phyloP scores from a whole-genome alignment of 2,329 filamentous ascomycete species.

The Amphichorda felina region DNA sequence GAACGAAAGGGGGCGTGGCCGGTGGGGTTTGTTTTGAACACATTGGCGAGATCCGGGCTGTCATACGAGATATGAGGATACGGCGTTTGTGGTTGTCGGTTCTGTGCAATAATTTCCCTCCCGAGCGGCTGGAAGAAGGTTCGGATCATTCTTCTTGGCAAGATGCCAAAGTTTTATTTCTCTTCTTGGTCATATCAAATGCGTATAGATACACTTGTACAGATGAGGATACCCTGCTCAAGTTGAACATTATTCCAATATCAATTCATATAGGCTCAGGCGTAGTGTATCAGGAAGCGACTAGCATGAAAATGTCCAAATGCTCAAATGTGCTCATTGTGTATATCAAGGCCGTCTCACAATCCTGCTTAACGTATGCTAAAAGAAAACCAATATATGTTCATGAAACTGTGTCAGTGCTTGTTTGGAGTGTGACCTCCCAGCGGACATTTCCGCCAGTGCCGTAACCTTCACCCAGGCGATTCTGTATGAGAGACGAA shows the following conservation, averaged over 20 bases:
- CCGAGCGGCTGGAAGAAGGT: neutral
- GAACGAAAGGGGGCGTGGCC: constrained; percentile 26
- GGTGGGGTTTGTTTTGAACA: constrained; percentile 35
- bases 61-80: constrained; percentile 4
- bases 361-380: no score
- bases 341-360: no score
- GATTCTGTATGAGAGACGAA: constrained; percentile 67
- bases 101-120: neutral
- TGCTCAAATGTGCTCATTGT: no score
- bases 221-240: constrained; percentile 18
- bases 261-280: no score
- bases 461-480: constrained; percentile 80
- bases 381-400: no score
- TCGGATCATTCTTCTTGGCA: neutral
- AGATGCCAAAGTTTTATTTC: no score
- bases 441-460: constrained; percentile 67
- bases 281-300: no score
- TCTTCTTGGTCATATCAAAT: constrained; percentile 3
- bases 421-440: constrained; percentile 86
- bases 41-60: no score
- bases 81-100: constrained; percentile 3
- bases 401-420: constrained; percentile 14
- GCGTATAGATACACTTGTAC: constrained; percentile 6
- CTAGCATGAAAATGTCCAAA: no score
- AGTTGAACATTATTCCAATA: no score